Base-by-base conservation (phyloP, 495 filamentous ascomycete species). In the Tuber borchii region DNA sequence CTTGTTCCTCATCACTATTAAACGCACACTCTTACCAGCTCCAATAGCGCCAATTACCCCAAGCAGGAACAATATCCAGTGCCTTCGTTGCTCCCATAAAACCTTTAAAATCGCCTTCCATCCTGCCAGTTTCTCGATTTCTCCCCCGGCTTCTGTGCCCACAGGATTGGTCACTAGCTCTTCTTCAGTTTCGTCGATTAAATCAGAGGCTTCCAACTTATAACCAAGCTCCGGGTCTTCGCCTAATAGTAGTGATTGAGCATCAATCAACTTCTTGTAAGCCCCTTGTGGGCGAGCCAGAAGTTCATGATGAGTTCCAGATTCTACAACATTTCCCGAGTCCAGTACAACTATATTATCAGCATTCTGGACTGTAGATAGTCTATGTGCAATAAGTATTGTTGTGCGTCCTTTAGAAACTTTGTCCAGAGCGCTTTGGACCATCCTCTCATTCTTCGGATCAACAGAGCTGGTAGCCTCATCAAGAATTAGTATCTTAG, bases 251-350 rank as follows among this genome's bases (percentile, higher is more conserved):
- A 84, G 72, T 43, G 76, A 70, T 75, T 85, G 84, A 31, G 77
- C 75, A 26, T 77, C 72, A 42, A 83, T 83, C 20, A 85, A 73
- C 48, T 71, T 61, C 20, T 68, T 74, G 72, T 85, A 86, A 39
- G 45, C 65, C 6, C 83, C 79, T 16, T 71, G 74, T 65, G 76
- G 56, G 78, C 77, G 42, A 74, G 87, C 89, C 3, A 97, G 86
- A 2, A 98, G 88, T 77, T 96, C 90, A 51, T 92, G 86, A 83
- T 97, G 94, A 8, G 90, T 95, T 39, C 95, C 95, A 34, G 87
- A 88, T 86, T 97, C 95, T 3, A 88, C 46, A 45, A 85, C 75
- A 45, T 84, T 85, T 42, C 89, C 89, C 65, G 88, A 86, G 31
- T 83, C 84, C 10, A 90, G 82, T 17, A 90, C 89, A 16, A 89